Evolutionary conservation across 2,329 filamentous ascomycete genomes (phyloP).

Genomic region (Falciphora oryzae): DNA sequence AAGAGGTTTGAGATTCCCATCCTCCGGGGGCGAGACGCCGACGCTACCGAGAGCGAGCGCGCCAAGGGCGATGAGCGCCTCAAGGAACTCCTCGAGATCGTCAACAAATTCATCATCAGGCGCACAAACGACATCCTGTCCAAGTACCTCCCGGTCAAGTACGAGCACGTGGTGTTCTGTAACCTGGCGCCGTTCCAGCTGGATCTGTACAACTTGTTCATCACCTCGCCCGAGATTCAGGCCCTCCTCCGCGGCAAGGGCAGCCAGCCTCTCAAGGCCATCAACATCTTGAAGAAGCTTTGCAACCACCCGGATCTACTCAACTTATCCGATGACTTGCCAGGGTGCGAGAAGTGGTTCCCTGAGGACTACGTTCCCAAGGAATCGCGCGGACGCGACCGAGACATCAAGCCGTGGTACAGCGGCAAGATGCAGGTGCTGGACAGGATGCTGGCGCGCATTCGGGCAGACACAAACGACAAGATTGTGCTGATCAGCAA

Average conservation of each 20-base stretch:
- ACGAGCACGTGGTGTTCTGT: slow-evolving; percentile 98
- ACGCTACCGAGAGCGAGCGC: slow-evolving; percentile 75
- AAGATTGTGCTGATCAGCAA: slow-evolving; percentile 99
- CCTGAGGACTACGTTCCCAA: slow-evolving; percentile 87
- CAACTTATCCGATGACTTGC: slow-evolving; percentile 74
- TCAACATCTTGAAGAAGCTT: slow-evolving; percentile 93
- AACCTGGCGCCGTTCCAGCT: slow-evolving; percentile 89
- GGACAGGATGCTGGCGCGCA: slow-evolving; percentile 95
- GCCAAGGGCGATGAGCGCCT: slow-evolving; percentile 80
- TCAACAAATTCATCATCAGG: slow-evolving; percentile 98
- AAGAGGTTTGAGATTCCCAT: slow-evolving; percentile 94
- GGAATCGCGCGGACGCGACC: slow-evolving; percentile 79
- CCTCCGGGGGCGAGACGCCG: slow-evolving; percentile 82
- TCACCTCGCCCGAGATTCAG: slow-evolving; percentile 91
- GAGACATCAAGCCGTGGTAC: slow-evolving; percentile 92
- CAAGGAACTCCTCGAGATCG: slow-evolving; percentile 70
- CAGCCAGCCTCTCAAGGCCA: slow-evolving; percentile 92
- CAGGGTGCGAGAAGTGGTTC: slow-evolving; percentile 75
- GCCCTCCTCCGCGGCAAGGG: slow-evolving; percentile 87
- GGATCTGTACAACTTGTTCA: slow-evolving; percentile 93
- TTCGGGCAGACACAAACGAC: slow-evolving; percentile 93
- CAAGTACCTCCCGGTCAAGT: slow-evolving; percentile 96
- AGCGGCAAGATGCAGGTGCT: slow-evolving; percentile 98
- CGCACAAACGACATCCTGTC: slow-evolving; percentile 96
- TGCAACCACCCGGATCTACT: slow-evolving; percentile 97